A percentile compares a stretch with the other conserved stretches of the same genome.
These are phyloP conservation scores for Zygotorulaspora sp. DNA, from an alignment of 805 yeast species.

Conservation along the genomic window DNA sequence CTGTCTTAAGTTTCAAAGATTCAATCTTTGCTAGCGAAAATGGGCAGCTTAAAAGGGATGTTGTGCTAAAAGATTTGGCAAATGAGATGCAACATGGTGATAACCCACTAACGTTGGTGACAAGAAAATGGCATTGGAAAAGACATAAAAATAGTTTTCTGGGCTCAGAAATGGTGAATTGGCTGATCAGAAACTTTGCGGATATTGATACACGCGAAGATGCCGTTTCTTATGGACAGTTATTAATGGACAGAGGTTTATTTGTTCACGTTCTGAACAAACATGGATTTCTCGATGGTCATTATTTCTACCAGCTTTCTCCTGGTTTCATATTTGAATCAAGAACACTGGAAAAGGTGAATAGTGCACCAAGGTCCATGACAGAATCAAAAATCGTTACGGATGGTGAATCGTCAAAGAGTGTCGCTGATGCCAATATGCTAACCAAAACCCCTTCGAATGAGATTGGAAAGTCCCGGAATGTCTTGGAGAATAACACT, in stretches of 20 bases:
- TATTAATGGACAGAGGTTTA: conserved; percentile 63
- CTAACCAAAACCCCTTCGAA: conserved; percentile 8
- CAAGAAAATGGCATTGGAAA: conserved; percentile 88
- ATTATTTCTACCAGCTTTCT: conserved; percentile 75
- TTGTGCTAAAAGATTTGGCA: conserved; percentile 52
- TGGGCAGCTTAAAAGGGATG: conserved; percentile 43
- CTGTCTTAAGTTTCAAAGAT: conserved; percentile 35
- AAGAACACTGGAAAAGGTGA: conserved; percentile 12
- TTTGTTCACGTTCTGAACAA: conserved; percentile 78
- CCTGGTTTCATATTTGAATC: conserved; percentile 45
- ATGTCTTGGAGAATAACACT: conserved; percentile 13
- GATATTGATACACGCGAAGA: conserved; percentile 81
- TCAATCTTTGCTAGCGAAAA: conserved; percentile 33
- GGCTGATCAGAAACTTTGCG: conserved; percentile 74
- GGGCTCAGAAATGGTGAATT: conserved; percentile 80
- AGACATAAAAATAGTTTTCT: conserved; percentile 71
- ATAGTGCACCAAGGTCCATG: conserved; percentile 7
- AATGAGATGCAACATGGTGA: conserved; percentile 56
- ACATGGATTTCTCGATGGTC: conserved; percentile 87
- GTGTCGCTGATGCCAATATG: conserved; percentile 9
- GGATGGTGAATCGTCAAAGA: conserved; percentile 8
- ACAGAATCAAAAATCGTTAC: conserved; percentile 7
- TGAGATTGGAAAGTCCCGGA: conserved; percentile 12
- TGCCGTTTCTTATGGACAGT: conserved; percentile 76
- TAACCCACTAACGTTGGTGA: conserved; percentile 62